phyloP scores from a whole-genome alignment of 2,329 filamentous ascomycete genomes.

The Trichoderma guizhouense region DNA sequence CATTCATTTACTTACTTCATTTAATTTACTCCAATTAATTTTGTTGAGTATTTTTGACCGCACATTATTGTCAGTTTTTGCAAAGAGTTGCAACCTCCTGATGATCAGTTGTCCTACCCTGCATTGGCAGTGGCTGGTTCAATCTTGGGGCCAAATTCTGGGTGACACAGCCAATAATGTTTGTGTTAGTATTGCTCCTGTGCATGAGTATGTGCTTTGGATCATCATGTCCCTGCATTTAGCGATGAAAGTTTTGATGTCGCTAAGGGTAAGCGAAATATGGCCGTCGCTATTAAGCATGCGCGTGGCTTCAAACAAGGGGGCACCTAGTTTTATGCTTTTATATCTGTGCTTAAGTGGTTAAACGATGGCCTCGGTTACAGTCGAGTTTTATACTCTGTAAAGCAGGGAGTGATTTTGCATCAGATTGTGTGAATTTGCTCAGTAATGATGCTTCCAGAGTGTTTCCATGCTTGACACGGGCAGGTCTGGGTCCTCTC shows the following conservation, averaged over 20 bases:
- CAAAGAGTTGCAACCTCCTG: background rate
- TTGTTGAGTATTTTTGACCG: background rate
- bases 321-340: background rate
- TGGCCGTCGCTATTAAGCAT: background rate
- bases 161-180: background rate
- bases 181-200: background rate
- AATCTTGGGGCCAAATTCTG: background rate
- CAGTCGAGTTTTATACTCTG: background rate
- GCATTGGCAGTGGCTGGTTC: background rate
- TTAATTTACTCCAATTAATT: background rate
- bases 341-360: background rate
- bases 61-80: background rate
- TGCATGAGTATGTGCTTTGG: background rate
- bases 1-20: background rate
- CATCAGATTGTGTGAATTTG: background rate
- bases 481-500: background rate
- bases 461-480: background rate
- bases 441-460: background rate
- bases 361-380: background rate
- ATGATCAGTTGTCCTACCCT: background rate
- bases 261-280: conserved; percentile 14
- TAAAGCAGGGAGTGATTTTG: background rate
- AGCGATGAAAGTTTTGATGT: background rate
- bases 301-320: background rate
- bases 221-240: background rate